A percentile compares a stretch with the other conserved stretches of the same genome.
Conservation (phyloP, 192 early-diverging fungal species). For the Coemansia sp. region DNA sequence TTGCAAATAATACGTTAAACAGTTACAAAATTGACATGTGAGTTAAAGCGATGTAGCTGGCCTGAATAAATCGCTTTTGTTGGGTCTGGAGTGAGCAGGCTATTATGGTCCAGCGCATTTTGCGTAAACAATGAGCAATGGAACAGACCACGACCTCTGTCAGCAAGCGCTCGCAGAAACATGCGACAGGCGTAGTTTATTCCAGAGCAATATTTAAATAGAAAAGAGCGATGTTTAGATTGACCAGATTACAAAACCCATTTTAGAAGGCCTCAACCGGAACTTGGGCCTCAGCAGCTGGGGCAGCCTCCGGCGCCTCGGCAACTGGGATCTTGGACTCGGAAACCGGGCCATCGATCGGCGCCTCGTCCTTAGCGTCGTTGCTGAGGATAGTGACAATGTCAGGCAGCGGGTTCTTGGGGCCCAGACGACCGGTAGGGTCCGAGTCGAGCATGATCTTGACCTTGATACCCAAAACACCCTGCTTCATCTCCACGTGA, state of each 20-base stretch:
- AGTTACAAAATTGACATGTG: not conserved
- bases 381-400: slow-evolving; percentile 83
- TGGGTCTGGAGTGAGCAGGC: not conserved
- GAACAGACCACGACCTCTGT: too few species aligned
- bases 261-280: slow-evolving; percentile 52
- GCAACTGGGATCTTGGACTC: slow-evolving; percentile 54
- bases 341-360: slow-evolving; percentile 67
- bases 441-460: slow-evolving; percentile 99
- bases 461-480: slow-evolving; percentile 99
- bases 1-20: not conserved
- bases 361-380: slow-evolving; percentile 83
- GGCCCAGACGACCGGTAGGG: slow-evolving; percentile 88
- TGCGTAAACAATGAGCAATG: too few species aligned
- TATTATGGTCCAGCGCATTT: not conserved
- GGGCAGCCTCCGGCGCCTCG: slow-evolving; percentile 23
- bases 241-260: slow-evolving; percentile 14
- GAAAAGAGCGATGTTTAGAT: slow-evolving; percentile 3
- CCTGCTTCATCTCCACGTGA: slow-evolving; percentile 97
- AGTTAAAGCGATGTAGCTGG: not conserved
- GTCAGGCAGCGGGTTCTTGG: slow-evolving; percentile 95
- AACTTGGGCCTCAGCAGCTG: slow-evolving; percentile 27
- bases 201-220: slow-evolving; percentile 1
- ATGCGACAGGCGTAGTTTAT: slow-evolving; percentile 3
- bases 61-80: not conserved
- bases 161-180: not conserved